phyloP scores from a whole-genome alignment of 2,329 filamentous ascomycete species.

The Trichoderma atrobrunneum region DNA sequence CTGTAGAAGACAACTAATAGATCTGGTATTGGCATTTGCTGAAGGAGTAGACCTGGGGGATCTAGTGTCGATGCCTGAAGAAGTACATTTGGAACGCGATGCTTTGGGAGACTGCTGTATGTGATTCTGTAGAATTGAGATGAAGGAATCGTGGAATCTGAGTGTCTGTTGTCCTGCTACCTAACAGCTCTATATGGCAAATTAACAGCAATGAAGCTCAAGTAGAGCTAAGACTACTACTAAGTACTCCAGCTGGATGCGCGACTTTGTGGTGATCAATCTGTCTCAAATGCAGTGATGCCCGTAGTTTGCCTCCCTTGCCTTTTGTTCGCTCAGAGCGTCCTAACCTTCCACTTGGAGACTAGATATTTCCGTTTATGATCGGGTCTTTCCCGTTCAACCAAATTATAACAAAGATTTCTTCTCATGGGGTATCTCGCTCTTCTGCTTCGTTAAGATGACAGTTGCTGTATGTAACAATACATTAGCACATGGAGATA shows the following conservation, averaged over 20 bases:
- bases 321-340: constrained; percentile 2
- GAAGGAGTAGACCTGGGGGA: neutral
- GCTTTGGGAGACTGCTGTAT: neutral
- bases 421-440: constrained; percentile 26
- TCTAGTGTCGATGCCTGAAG: neutral
- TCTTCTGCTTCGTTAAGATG: constrained; percentile 30
- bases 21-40: neutral
- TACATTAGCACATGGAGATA: neutral
- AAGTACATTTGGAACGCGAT: neutral
- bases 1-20: neutral
- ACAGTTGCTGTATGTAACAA: constrained; percentile 25
- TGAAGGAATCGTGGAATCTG: neutral
- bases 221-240: neutral
- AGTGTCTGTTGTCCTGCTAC: neutral
- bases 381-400: constrained; percentile 27
- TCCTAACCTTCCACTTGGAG: constrained; percentile 29
- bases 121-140: neutral
- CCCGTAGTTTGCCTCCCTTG: neutral
- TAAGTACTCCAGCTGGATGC: neutral
- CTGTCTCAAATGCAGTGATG: neutral
- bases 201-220: neutral
- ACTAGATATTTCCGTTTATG: constrained; percentile 30
- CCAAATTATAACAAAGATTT: constrained; percentile 25
- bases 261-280: neutral
- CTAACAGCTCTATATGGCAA: neutral